Conservation (phyloP, 2,329 filamentous ascomycete species). For the Pezizomycotina sp. region DNA sequence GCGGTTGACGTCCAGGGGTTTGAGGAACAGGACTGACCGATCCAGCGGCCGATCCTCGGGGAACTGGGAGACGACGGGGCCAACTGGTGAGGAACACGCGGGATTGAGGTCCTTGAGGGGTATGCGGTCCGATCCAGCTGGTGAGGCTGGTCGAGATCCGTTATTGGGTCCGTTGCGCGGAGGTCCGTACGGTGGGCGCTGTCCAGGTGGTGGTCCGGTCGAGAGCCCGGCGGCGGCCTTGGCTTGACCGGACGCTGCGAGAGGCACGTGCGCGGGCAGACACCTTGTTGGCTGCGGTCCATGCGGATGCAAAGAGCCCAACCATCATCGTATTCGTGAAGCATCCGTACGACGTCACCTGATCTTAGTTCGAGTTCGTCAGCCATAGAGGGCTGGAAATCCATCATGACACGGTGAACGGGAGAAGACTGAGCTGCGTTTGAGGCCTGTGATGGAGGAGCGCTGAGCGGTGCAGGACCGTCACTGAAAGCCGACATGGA, state of each 20-base stretch:
- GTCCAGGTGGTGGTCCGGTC: constrained; percentile 11
- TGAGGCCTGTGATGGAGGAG: neutral
- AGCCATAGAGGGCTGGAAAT: constrained; percentile 81
- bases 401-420: constrained; percentile 83
- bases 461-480: neutral
- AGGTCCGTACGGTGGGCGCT: no score
- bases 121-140: neutral
- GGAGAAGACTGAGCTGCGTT: constrained; percentile 29
- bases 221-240: constrained; percentile 33
- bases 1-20: constrained; percentile 16
- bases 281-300: constrained; percentile 81
- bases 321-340: constrained; percentile 95
- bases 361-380: constrained; percentile 72
- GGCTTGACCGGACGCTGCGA: constrained; percentile 86
- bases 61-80: constrained; percentile 16
- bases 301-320: constrained; percentile 90
- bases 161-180: constrained; percentile 6
- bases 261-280: constrained; percentile 81
- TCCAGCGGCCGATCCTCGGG: constrained; percentile 13
- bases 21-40: constrained; percentile 11
- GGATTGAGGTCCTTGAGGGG: constrained; percentile 13
- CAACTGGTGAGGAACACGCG: constrained; percentile 13
- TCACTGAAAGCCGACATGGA: constrained; percentile 20
- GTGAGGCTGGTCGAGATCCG: constrained; percentile 5
- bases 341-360: constrained; percentile 69